Evolutionary conservation across 2,329 filamentous ascomycete species (phyloP).

Genomic region (Pseudonectria buxi): DNA sequence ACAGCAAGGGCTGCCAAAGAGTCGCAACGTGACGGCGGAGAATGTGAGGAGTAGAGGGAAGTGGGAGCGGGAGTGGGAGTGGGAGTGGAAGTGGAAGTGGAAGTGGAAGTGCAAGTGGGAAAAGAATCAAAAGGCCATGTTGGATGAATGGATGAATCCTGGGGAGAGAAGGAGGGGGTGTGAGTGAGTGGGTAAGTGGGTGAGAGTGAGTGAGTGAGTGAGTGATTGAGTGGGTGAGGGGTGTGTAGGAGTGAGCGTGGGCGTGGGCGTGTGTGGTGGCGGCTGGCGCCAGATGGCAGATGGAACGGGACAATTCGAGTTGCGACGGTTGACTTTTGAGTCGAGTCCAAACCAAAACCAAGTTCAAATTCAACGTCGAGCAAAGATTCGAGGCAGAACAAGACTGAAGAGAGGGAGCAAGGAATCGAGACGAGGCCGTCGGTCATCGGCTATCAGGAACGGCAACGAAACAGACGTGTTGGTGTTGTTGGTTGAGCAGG

Average conservation of each 20-base stretch:
- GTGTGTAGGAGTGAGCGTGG: conserved; percentile 13
- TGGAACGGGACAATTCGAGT: no score
- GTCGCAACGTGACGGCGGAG: conserved; percentile 2
- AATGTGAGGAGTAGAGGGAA: background rate
- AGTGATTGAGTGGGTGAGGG: conserved; percentile 13
- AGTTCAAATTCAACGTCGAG: no score
- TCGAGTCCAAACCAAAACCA: no score
- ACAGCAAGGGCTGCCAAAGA: no score
- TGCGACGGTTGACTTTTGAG: no score
- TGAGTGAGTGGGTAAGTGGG: background rate
- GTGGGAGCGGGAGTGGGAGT: background rate
- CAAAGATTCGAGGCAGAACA: no score
- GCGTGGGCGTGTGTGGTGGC: conserved; percentile 20
- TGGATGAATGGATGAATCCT: no score
- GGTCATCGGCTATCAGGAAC: no score
- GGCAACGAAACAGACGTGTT: no score
- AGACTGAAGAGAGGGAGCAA: no score
- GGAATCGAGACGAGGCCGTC: no score
- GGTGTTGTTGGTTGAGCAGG: no score
- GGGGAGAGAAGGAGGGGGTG: conserved; percentile 1
- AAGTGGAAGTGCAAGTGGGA: background rate
- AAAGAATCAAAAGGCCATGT: background rate
- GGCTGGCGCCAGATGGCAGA: conserved; percentile 6
- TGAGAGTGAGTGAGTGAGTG: conserved; percentile 1
- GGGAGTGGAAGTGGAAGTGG: background rate